Percentiles rank a stretch among this genome's conserved stretches.
These are phyloP conservation scores for Alternaria consortialis DNA, from an alignment of 2,329 filamentous ascomycete species.

Conservation along the genomic window DNA sequence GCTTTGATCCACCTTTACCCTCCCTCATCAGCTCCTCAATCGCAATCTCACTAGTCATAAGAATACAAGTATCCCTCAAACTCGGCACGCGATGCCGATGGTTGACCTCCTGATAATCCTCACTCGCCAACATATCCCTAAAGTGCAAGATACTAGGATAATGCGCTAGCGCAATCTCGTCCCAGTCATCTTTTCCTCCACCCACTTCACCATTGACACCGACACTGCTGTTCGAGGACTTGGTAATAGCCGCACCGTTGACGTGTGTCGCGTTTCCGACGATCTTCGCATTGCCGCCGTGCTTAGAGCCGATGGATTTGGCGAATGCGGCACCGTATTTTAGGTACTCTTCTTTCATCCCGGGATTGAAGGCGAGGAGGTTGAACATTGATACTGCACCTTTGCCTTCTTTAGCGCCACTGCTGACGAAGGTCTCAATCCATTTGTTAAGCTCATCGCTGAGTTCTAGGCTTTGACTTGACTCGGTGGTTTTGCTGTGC, in stretches of 20 bases:
- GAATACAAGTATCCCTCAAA: conserved; percentile 62
- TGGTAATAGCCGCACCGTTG: conserved; percentile 9
- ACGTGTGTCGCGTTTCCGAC: conserved; percentile 64
- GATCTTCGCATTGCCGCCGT: conserved; percentile 69
- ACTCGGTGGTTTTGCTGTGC: conserved; percentile 25
- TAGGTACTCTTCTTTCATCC: conserved; percentile 63
- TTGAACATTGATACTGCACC: conserved; percentile 70
- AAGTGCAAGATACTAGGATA: conserved; percentile 71
- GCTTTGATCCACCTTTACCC: conserved; percentile 18
- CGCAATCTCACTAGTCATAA: conserved; percentile 63
- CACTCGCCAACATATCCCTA: conserved; percentile 66
- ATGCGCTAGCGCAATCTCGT: conserved; percentile 71
- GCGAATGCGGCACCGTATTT: conserved; percentile 66
- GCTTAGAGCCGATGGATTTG: conserved; percentile 58
- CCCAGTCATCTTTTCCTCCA: conserved; percentile 56
- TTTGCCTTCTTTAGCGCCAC: conserved; percentile 32
- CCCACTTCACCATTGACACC: conserved; percentile 9
- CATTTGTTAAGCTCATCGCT: conserved; percentile 61
- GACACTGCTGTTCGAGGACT: conserved; percentile 22
- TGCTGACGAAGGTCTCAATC: conserved; percentile 52
- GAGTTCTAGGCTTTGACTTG: conserved; percentile 59
- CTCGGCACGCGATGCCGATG: conserved; percentile 61
- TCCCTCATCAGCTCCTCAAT: conserved; percentile 26
- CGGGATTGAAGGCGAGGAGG: conserved; percentile 65
- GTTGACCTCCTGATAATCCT: conserved; percentile 69